These are phyloP conservation scores for Colletotrichum somersetense DNA, from an alignment of 2,329 filamentous ascomycete species.

Conservation along the genomic window DNA sequence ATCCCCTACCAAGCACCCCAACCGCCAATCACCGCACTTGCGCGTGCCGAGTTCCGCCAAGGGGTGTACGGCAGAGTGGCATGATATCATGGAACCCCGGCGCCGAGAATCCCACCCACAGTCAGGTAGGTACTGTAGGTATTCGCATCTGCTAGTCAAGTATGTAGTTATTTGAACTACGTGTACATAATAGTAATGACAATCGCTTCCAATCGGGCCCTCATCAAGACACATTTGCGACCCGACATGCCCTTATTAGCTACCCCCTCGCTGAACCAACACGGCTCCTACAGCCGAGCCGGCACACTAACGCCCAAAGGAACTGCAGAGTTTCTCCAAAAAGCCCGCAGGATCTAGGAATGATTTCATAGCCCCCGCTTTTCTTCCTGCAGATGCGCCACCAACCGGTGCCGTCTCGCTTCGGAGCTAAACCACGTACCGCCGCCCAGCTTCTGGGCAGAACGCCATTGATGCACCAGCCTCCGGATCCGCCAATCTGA, in stretches of 20 bases:
- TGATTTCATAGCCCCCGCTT: conserved; percentile 26
- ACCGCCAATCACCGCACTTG: conserved; percentile 27
- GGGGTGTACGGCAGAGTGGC: conserved; percentile 32
- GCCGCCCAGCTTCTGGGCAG: conserved; percentile 34
- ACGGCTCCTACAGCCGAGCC: conserved; percentile 1
- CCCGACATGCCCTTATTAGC: neutral
- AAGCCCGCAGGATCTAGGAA: conserved; percentile 1
- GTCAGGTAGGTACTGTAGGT: neutral
- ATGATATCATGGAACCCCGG: conserved; percentile 38
- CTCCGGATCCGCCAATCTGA: conserved; percentile 36
- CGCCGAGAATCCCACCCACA: conserved; percentile 25
- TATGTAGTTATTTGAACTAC: neutral
- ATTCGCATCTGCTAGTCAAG: neutral
- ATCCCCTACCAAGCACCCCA: conserved; percentile 18
- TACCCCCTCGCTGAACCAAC: neutral
- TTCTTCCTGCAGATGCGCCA: conserved; percentile 23
- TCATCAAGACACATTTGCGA: neutral
- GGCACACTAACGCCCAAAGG: neutral
- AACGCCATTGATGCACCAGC: conserved; percentile 13
- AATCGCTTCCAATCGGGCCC: neutral
- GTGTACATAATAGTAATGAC: neutral
- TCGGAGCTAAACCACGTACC: neutral
- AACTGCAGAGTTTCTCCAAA: conserved; percentile 13
- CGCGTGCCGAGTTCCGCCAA: conserved; percentile 39
- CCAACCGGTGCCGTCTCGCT: conserved; percentile 22